Conservation (phyloP, 441 rosid species). For the Arabidopsis lyrata region DNA sequence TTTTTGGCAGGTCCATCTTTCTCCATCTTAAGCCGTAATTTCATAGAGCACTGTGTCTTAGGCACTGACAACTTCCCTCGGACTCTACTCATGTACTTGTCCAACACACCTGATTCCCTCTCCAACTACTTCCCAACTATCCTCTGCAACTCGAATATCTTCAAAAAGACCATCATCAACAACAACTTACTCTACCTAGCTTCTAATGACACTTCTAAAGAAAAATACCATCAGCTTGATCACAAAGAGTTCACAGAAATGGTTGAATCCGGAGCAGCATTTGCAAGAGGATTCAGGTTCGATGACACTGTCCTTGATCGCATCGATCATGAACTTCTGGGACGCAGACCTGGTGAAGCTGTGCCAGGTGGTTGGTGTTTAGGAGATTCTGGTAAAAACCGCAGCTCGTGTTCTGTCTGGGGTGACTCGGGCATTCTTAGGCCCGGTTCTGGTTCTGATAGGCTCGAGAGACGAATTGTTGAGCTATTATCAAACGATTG, state of each 20-base stretch:
- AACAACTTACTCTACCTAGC: slow-evolving; percentile 65
- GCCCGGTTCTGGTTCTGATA: slow-evolving; percentile 80
- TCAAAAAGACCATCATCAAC: slow-evolving; percentile 73
- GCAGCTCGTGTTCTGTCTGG: slow-evolving; percentile 71
- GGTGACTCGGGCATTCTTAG: slow-evolving; percentile 85
- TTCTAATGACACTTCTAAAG: slow-evolving; percentile 53
- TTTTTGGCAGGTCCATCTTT: slow-evolving; percentile 75
- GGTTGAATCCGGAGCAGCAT: slow-evolving; percentile 83
- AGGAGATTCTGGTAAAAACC: slow-evolving; percentile 58
- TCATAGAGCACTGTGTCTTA: slow-evolving; percentile 79
- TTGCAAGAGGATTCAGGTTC: slow-evolving; percentile 61
- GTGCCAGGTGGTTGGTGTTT: slow-evolving; percentile 98
- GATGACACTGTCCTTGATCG: slow-evolving; percentile 71
- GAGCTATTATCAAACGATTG: slow-evolving; percentile 58
- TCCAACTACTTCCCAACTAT: slow-evolving; percentile 83
- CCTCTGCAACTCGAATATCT: slow-evolving; percentile 74
- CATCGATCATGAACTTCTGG: slow-evolving; percentile 76
- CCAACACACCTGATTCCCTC: slow-evolving; percentile 79
- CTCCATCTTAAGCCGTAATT: slow-evolving; percentile 72
- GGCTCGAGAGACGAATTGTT: slow-evolving; percentile 76
- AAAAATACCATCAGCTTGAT: slow-evolving; percentile 51
- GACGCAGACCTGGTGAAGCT: slow-evolving; percentile 57
- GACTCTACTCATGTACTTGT: slow-evolving; percentile 85
- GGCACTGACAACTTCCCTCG: slow-evolving; percentile 95
- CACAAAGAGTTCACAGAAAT: slow-evolving; percentile 67